A percentile compares a stretch with the other conserved stretches of the same genome.
phyloP scores from a whole-genome alignment of 345 rosid genomes.

The Ceriops decandra region DNA sequence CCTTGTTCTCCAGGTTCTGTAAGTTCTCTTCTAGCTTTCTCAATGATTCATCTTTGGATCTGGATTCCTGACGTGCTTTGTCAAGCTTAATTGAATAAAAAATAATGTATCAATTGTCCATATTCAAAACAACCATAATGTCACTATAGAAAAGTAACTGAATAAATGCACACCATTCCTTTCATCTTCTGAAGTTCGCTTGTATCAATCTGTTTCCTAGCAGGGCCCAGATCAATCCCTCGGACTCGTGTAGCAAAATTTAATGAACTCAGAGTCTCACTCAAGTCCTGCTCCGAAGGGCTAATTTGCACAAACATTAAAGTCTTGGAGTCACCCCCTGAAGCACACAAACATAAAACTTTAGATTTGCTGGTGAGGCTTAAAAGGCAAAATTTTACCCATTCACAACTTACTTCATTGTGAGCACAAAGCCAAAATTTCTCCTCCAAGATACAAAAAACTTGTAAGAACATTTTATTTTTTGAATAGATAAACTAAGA shows the following conservation, averaged over 20 bases:
- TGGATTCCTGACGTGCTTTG: conserved; percentile 72
- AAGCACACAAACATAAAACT: conserved; percentile 3
- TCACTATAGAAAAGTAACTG: conserved; percentile 5
- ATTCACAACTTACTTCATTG: not conserved
- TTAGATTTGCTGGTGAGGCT: too few species aligned
- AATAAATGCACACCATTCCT: conserved; percentile 45
- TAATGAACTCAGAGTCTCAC: conserved; percentile 83
- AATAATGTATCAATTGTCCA: not conserved
- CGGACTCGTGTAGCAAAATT: conserved; percentile 91
- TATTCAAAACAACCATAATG: not conserved
- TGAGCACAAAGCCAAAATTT: not conserved
- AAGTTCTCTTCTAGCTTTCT: conserved; percentile 75
- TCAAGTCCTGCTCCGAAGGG: conserved; percentile 78
- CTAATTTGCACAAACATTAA: conserved; percentile 93
- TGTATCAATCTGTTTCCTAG: conserved; percentile 72
- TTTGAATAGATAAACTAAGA: too few species aligned
- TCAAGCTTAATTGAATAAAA: conserved; percentile 49
- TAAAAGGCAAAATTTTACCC: not conserved
- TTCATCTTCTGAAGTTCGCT: conserved; percentile 78
- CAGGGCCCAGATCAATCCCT: conserved; percentile 84
- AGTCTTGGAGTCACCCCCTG: conserved; percentile 95
- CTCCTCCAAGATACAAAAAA: not conserved
- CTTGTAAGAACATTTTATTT: too few species aligned
- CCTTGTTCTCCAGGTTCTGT: conserved; percentile 65
- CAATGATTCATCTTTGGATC: conserved; percentile 70